phyloP scores from a whole-genome alignment of 2,329 filamentous ascomycete species.

The Cytospora chrysosperma region DNA sequence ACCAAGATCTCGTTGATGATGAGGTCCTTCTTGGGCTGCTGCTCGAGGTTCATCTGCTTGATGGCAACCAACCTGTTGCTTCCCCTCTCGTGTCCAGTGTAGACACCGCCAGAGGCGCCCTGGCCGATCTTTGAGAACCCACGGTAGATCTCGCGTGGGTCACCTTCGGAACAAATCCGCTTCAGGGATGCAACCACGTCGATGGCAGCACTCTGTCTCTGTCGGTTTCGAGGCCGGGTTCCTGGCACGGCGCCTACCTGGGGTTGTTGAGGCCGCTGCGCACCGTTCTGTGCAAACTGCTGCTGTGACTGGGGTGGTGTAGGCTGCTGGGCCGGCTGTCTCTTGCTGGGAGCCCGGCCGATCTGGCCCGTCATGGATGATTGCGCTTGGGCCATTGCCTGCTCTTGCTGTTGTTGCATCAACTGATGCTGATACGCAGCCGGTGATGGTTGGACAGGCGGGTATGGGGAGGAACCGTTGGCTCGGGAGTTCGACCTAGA shows the following conservation, averaged over 20 bases:
- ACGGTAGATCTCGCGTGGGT: slow-evolving; percentile 84
- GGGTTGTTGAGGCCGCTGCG: slow-evolving; percentile 36
- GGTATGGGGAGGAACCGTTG: slow-evolving; percentile 50
- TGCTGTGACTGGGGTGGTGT: slow-evolving; percentile 54
- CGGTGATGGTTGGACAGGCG: slow-evolving; percentile 45
- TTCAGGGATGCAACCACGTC: slow-evolving; percentile 83
- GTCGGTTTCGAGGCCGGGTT: slow-evolving; percentile 70
- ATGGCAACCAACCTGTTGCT: slow-evolving; percentile 91
- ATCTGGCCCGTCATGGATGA: slow-evolving; percentile 72
- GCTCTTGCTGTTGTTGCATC: slow-evolving; percentile 81
- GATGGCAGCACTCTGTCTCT: slow-evolving; percentile 74
- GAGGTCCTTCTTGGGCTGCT: slow-evolving; percentile 97
- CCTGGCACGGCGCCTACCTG: slow-evolving; percentile 43
- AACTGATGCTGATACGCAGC: slow-evolving; percentile 60
- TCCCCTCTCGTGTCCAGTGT: slow-evolving; percentile 80
- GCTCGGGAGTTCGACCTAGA: slow-evolving; percentile 67
- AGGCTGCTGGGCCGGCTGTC: slow-evolving; percentile 54
- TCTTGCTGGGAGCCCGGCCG: slow-evolving; percentile 72
- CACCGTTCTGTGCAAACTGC: slow-evolving; percentile 39
- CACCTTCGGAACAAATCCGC: slow-evolving; percentile 85
- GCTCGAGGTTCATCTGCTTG: slow-evolving; percentile 99
- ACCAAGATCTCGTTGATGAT: slow-evolving; percentile 99
- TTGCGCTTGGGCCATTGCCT: slow-evolving; percentile 76
- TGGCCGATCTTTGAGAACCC: slow-evolving; percentile 94
- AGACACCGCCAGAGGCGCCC: slow-evolving; percentile 94